Base-by-base conservation (phyloP, 176 grass and related monocot genomes). In the Aegilops bicornis region DNA sequence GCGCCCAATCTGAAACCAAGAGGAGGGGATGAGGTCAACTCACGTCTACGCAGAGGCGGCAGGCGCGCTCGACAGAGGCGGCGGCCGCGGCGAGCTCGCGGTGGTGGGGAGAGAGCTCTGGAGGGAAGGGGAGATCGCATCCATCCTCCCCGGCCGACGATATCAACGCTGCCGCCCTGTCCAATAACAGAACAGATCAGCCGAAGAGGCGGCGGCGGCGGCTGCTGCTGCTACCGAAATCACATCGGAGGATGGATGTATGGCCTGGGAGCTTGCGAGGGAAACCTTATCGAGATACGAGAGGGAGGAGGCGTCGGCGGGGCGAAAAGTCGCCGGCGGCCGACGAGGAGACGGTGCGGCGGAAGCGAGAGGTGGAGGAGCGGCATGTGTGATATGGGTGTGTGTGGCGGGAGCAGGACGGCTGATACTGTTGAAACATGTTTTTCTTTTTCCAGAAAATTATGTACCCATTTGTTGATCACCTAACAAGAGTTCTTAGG, bases 41-140 rank as follows among this genome's bases (percentile, higher is more conserved):
- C 86, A 95, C 96, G 90, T 98, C 93, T 22, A 95, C 84, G 86
- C 91, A 98, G 69, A 95, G 79, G 65, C 81, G 83, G 83, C 93
- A 95, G 69, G 96, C 91, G 50, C 82, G 84, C 88, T 98, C 90
- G 63, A 98, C 86, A n/a, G 68, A 73, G n/a, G 86, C 90, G 24
- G 85, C 69, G 19, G 90, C 91, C 1, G 89, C 91, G 22, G 84
- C 69, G 59, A 98, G 93, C 79, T 98, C 91, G 27, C 82, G 56
- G 88, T 94, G 85, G 80, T 90, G 90, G 37, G 73, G 59, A 23
- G 88, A 91, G 50, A 80, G 30, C 64, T 95, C 90, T 10, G 67
- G 75, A 17, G 72, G 82, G 50, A 95, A 98, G 25, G 96, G 96
- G 32, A 98, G 84, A 8, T 31, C 61, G 85, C 68, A 64, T 3